Percentiles rank a stretch among this genome's conserved stretches.
Evolutionary conservation across 2,329 filamentous ascomycete species (phyloP).

Genomic region (Dryadomyces quercivorus): DNA sequence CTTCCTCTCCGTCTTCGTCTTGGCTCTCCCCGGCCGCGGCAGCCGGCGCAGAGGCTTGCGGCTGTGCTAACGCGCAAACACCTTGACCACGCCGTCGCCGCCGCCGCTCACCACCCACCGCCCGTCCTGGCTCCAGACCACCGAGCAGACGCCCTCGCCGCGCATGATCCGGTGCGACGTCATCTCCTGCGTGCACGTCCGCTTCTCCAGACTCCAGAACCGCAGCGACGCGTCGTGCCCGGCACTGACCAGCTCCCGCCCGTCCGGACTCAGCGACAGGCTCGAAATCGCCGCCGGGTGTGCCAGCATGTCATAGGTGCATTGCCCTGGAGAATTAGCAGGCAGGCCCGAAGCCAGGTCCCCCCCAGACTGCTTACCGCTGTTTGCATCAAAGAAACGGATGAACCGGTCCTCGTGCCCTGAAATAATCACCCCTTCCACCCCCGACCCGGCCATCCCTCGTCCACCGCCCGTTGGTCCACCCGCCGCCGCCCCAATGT

Average conservation of each 20-base stretch:
- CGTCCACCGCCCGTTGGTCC: conserved; percentile 62
- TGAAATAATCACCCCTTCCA: conserved; percentile 89
- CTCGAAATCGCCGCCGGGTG: conserved; percentile 89
- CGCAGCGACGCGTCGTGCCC: conserved; percentile 91
- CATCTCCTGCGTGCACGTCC: conserved; percentile 89
- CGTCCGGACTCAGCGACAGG: conserved; percentile 83
- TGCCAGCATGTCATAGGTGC: conserved; percentile 96
- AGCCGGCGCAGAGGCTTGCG: too few species aligned
- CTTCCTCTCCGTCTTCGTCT: not conserved
- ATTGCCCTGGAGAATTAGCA: conserved; percentile 65
- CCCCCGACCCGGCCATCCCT: conserved; percentile 56
- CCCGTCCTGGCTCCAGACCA: conserved; percentile 92
- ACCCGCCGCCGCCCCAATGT: conserved; percentile 48
- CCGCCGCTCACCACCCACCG: conserved; percentile 90
- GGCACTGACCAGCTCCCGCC: conserved; percentile 85
- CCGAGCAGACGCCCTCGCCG: conserved; percentile 86
- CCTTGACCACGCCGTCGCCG: conserved; percentile 91
- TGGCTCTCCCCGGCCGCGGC: not conserved
- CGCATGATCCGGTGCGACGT: conserved; percentile 89
- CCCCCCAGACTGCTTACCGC: conserved; percentile 68
- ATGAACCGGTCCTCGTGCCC: conserved; percentile 96
- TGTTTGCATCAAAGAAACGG: conserved; percentile 96
- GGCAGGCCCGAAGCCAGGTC: too few species aligned
- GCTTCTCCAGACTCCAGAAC: conserved; percentile 96
- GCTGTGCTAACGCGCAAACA: conserved; percentile 50